Base-by-base conservation (phyloP, 805 yeast genomes). In the Pichia membranifaciens region DNA sequence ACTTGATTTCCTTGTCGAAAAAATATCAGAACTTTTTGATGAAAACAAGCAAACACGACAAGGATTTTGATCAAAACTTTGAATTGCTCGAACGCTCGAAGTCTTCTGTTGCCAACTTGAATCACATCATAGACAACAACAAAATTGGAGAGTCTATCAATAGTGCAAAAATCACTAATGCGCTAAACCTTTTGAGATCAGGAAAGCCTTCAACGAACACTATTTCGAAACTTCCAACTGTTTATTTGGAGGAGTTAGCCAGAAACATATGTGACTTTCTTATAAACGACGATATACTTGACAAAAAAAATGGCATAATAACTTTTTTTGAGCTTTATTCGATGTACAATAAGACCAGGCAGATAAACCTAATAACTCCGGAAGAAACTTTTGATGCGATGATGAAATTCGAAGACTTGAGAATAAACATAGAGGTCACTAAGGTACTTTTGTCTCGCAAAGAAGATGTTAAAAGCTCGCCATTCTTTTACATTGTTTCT, bases 241-340 rank as follows among this genome's bases (percentile, higher is more conserved):
- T 64, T 12, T 67, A 66, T 51, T 47, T 75, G 25, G 78, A 79
- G 49, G 96, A 88, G 57, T 67, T 88, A 16, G 78, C 96, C 0
- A 73, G 96, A 45, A 90, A 87, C 57, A 60, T 91, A 3, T 81
- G 87, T 36, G 96, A 86, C 55, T 89, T 79, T 61, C 67, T 86
- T 9, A 65, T 69, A 9, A 62, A 64, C 51, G 58, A 68, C 50
- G 60, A 66, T 57, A 56, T 81, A 21, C 54, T 81, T 47, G 71
- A 67, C 36, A 69, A 67, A 32, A 74, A 73, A 41, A 82, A 82
- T 39, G 87, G 85, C 2, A 67, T 81, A 17, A 68, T 84, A 13
- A 72, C 87, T 0, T 54, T 84, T 31, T 73, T 77, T 43, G 91
- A 84, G 55, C 58, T 84, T 17, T 85, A 73, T 61, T 78, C 82